phyloP scores from a whole-genome alignment of 2,329 filamentous ascomycete species.

The Ophiocordyceps robertsii region DNA sequence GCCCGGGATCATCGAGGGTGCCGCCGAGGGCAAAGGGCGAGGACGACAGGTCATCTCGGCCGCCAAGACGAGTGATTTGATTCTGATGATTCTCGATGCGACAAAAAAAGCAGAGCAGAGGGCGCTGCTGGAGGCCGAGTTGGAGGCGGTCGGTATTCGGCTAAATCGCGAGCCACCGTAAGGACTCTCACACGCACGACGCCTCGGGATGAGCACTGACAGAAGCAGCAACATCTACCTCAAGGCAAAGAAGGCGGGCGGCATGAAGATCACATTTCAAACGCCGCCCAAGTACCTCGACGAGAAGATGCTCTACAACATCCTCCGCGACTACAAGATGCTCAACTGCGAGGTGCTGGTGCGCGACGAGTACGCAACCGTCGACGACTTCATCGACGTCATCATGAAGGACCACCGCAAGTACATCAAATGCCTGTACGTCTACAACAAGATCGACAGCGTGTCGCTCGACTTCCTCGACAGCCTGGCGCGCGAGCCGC shows the following conservation, averaged over 20 bases:
- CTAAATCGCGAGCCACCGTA: slow-evolving; percentile 85
- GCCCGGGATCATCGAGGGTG: slow-evolving; percentile 95
- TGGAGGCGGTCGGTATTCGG: slow-evolving; percentile 90
- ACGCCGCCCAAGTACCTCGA: slow-evolving; percentile 79
- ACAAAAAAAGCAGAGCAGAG: slow-evolving; percentile 94
- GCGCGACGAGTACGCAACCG: slow-evolving; percentile 86
- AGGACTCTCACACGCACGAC: slow-evolving; percentile 15
- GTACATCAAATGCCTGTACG: slow-evolving; percentile 90
- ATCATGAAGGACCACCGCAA: slow-evolving; percentile 99
- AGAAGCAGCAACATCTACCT: slow-evolving; percentile 77
- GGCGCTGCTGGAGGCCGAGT: slow-evolving; percentile 74
- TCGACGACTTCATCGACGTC: slow-evolving; percentile 97
- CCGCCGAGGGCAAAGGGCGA: slow-evolving; percentile 87
- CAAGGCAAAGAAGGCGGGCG: slow-evolving; percentile 88
- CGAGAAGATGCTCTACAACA: slow-evolving; percentile 97
- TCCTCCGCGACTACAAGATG: slow-evolving; percentile 96
- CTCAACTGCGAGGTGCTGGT: slow-evolving; percentile 94
- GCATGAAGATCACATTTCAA: slow-evolving; percentile 98
- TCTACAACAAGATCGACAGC: slow-evolving; percentile 99
- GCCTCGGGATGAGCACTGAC: neutral
- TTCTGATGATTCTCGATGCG: slow-evolving; percentile 92
- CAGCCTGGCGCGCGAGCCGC: slow-evolving; percentile 76
- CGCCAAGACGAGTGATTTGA: slow-evolving; percentile 94
- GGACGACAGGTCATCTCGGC: slow-evolving; percentile 94
- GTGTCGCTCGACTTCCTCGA: slow-evolving; percentile 90